These are phyloP conservation scores for Diaporthe velutina DNA, from an alignment of 2,329 filamentous ascomycete species.

Conservation along the genomic window DNA sequence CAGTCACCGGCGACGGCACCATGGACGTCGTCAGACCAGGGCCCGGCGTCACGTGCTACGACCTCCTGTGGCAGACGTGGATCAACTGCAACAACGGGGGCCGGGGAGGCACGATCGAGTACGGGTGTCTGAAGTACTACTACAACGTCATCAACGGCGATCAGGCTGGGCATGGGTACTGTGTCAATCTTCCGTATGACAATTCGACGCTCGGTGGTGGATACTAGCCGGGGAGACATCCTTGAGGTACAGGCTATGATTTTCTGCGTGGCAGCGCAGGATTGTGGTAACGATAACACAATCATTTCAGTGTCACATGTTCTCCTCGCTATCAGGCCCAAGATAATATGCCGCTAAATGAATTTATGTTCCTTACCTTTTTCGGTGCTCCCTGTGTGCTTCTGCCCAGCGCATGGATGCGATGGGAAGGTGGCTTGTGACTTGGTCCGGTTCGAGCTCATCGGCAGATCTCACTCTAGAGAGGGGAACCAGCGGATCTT, in stretches of 20 bases:
- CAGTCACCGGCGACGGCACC: neutral
- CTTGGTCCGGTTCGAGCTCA: too few relatives aligned
- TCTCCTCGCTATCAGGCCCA: neutral
- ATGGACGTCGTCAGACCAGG: neutral
- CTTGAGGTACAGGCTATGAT: too few relatives aligned
- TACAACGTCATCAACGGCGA: conserved; percentile 6
- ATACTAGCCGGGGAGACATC: neutral
- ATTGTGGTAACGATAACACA: too few relatives aligned
- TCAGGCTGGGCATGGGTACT: neutral
- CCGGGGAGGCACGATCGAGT: neutral
- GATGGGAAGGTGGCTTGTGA: too few relatives aligned
- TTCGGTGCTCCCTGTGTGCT: too few relatives aligned
- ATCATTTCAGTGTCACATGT: too few relatives aligned
- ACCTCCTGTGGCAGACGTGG: neutral
- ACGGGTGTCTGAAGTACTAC: neutral
- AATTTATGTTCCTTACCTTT: too few relatives aligned
- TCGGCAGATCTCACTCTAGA: too few relatives aligned
- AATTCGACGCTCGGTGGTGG: neutral
- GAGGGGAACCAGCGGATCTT: too few relatives aligned
- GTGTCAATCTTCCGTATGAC: neutral
- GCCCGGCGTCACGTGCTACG: neutral
- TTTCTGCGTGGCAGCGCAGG: too few relatives aligned
- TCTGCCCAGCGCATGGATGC: too few relatives aligned
- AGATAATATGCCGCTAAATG: too few relatives aligned
- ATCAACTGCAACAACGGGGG: neutral